A percentile compares a stretch with the other conserved stretches of the same genome.
Conservation (phyloP, 352 stramenopile species). For the Phytophthora macrochlamydospora region DNA sequence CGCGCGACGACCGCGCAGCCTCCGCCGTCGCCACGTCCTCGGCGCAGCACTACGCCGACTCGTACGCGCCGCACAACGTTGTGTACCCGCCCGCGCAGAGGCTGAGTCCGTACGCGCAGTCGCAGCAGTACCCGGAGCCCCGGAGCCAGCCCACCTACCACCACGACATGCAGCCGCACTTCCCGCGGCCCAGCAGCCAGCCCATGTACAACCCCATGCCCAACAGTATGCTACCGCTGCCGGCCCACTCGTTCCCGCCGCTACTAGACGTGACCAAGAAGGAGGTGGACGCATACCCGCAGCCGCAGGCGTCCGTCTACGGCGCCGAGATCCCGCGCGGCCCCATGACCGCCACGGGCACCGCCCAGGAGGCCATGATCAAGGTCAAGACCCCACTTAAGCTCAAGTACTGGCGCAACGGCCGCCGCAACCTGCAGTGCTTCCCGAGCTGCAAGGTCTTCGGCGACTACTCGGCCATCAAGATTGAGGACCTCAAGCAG, state of each 20-base stretch:
- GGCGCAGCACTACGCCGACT: constrained; percentile 32
- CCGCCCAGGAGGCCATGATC: constrained; percentile 82
- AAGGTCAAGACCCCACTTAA: constrained; percentile 88
- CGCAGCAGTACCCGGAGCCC: constrained; percentile 29
- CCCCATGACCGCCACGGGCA: constrained; percentile 28
- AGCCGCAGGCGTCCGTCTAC: constrained; percentile 17
- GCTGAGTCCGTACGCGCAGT: constrained; percentile 27
- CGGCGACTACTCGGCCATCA: constrained; percentile 90
- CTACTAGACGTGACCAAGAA: constrained; percentile 58
- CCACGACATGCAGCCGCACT: constrained; percentile 44
- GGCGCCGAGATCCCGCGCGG: constrained; percentile 5
- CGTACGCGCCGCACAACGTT: constrained; percentile 33
- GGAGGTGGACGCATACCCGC: constrained; percentile 37
- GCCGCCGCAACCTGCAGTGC: constrained; percentile 90
- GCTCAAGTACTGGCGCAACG: constrained; percentile 91
- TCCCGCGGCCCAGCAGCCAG: constrained; percentile 29
- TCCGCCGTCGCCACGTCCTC: constrained; percentile 18
- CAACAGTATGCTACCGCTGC: constrained; percentile 22
- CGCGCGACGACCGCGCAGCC: constrained; percentile 17
- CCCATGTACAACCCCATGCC: constrained; percentile 40
- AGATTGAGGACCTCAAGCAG: constrained; percentile 89
- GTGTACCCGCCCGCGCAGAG: constrained; percentile 27
- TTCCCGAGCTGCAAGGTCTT: constrained; percentile 91
- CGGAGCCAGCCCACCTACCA: constrained; percentile 10
- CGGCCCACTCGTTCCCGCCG: constrained; percentile 63